phyloP scores from a whole-genome alignment of 805 yeast genomes.

The Lipomyces spencermartinsiae region DNA sequence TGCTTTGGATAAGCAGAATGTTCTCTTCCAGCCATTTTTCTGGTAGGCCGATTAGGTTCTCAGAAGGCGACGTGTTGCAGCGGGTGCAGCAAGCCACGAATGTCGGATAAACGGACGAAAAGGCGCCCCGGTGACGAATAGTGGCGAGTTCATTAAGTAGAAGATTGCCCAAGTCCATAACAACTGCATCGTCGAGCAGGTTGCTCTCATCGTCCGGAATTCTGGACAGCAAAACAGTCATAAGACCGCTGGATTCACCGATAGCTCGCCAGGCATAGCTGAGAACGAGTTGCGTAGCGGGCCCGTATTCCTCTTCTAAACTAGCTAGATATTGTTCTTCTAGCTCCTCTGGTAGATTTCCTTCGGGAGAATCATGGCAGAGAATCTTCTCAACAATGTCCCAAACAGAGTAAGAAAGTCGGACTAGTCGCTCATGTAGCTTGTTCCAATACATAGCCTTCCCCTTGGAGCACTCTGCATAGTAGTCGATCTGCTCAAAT shows the following conservation, averaged over 20 bases:
- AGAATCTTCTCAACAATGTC: conserved; percentile 54
- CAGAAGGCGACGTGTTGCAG: conserved; percentile 50
- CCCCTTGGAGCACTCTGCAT: neutral
- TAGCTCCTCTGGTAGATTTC: conserved; percentile 57
- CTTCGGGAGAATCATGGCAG: conserved; percentile 75
- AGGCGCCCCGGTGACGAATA: conserved; percentile 90
- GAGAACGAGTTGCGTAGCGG: conserved; percentile 52
- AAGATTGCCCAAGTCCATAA: conserved; percentile 57
- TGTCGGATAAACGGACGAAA: conserved; percentile 85
- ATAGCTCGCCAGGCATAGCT: conserved; percentile 84
- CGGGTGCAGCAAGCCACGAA: conserved; percentile 68
- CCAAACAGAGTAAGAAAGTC: conserved; percentile 51
- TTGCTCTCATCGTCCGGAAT: conserved; percentile 34
- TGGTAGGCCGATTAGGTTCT: conserved; percentile 52
- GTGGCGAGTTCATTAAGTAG: conserved; percentile 70
- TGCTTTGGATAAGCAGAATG: conserved; percentile 57
- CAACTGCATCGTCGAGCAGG: conserved; percentile 41
- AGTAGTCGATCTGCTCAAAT: conserved; percentile 44
- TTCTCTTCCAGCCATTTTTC: conserved; percentile 65
- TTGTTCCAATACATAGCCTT: conserved; percentile 5
- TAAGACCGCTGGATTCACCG: conserved; percentile 70
- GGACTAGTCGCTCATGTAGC: conserved; percentile 28
- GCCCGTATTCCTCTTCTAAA: conserved; percentile 45
- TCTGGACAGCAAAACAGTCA: conserved; percentile 54
- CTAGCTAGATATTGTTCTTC: conserved; percentile 39